Conservation (phyloP, 2,329 filamentous ascomycete species). For the Chaetothyriales sp. region DNA sequence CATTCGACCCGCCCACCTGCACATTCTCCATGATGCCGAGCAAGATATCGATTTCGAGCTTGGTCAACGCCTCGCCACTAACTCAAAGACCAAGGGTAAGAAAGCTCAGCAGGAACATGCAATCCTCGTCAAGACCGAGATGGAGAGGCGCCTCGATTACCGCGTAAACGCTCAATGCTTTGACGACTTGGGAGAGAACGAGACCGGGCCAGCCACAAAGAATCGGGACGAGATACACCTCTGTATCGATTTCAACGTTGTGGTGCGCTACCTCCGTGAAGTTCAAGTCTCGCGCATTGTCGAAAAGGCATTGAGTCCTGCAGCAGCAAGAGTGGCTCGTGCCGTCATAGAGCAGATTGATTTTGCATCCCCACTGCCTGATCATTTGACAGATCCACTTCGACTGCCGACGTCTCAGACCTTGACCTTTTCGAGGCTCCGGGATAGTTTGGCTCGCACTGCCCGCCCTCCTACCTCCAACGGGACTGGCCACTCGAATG, state of each 20-base stretch:
- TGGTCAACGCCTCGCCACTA: slow-evolving; percentile 42
- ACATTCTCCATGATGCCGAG: slow-evolving; percentile 43
- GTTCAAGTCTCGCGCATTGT: slow-evolving; percentile 5
- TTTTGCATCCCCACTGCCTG: slow-evolving; percentile 14
- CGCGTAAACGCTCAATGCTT: neutral
- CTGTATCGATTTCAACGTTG: slow-evolving; percentile 9
- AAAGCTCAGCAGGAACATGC: slow-evolving; percentile 55
- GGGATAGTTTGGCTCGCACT: neutral
- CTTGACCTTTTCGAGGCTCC: slow-evolving; percentile 6
- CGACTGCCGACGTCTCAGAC: neutral
- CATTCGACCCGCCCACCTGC: slow-evolving; percentile 29
- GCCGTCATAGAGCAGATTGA: slow-evolving; percentile 33
- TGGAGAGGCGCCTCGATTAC: slow-evolving; percentile 31
- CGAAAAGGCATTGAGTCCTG: slow-evolving; percentile 6
- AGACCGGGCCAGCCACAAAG: slow-evolving; percentile 1
- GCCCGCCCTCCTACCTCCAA: neutral
- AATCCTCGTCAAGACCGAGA: slow-evolving; percentile 41
- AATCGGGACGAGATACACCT: slow-evolving; percentile 6
- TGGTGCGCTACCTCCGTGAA: slow-evolving; percentile 8
- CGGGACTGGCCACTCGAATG: slow-evolving; percentile 1
- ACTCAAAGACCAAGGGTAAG: slow-evolving; percentile 38
- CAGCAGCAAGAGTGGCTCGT: slow-evolving; percentile 3
- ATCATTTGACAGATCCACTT: slow-evolving; percentile 1
- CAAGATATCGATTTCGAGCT: slow-evolving; percentile 47
- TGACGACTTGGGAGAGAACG: neutral